A percentile compares a stretch with the other conserved stretches of the same genome.
These are phyloP conservation scores for Boletus coccyginus DNA, from an alignment of 768 basidiomycete species.

Conservation along the genomic window DNA sequence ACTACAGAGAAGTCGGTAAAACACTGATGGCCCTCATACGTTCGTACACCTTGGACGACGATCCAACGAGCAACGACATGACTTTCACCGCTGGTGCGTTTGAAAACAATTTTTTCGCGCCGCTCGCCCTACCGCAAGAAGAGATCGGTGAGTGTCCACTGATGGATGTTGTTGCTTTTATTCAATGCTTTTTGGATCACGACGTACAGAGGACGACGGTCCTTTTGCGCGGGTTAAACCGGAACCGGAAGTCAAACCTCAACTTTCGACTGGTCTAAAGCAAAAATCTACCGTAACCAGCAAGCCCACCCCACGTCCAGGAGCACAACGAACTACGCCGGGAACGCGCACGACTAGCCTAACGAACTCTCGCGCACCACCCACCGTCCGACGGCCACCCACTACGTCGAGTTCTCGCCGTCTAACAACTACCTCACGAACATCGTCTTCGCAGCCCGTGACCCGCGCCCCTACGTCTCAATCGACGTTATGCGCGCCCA, in stretches of 20 bases:
- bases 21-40: constrained; percentile 37
- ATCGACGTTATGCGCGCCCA: constrained; percentile 13
- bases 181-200: background rate
- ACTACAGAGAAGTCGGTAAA: constrained; percentile 43
- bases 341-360: background rate
- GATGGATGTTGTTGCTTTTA: background rate
- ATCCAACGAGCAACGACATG: constrained; percentile 12
- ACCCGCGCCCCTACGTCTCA: constrained; percentile 25
- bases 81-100: constrained; percentile 21
- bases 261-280: background rate
- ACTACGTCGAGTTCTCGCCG: constrained; percentile 8
- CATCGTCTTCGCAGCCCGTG: constrained; percentile 19
- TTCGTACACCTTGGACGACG: constrained; percentile 35
- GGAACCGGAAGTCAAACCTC: constrained; percentile 6
- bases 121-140: constrained; percentile 14
- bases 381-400: constrained; percentile 11
- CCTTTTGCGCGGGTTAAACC: constrained; percentile 23
- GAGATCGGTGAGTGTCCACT: constrained; percentile 23
- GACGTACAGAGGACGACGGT: constrained; percentile 25
- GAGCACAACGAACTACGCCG: constrained; percentile 3
- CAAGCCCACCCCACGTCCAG: constrained; percentile 6
- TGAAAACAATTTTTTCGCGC: constrained; percentile 23
- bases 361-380: constrained; percentile 5
- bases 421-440: background rate
- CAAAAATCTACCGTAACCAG: background rate